These are phyloP conservation scores for Melampsora americana DNA, from an alignment of 1,284 basidiomycete species.

Conservation along the genomic window DNA sequence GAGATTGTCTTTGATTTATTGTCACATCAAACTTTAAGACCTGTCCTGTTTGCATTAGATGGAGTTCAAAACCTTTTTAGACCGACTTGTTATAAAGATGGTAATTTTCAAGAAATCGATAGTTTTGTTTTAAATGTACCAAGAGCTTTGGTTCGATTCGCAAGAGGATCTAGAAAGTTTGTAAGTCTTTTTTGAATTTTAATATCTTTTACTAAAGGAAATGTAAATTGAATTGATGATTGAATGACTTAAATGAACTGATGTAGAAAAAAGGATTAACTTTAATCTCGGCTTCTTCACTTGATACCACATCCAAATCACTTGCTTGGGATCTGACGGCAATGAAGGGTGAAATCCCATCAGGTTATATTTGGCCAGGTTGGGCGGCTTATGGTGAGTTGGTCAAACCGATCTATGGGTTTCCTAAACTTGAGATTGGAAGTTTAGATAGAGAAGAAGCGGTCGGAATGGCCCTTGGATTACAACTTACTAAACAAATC, in stretches of 20 bases:
- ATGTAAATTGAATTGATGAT: neutral
- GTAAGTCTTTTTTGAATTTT: neutral
- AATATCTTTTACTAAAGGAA: neutral
- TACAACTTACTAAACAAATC: constrained; percentile 25
- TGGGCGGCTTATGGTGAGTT: constrained; percentile 26
- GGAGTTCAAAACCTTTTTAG: constrained; percentile 42
- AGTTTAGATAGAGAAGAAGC: constrained; percentile 32
- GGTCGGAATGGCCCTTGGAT: constrained; percentile 8
- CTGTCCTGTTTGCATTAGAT: constrained; percentile 43
- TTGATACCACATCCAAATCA: constrained; percentile 12
- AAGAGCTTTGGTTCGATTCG: constrained; percentile 21
- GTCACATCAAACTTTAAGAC: constrained; percentile 21
- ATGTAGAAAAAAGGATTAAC: constrained; percentile 24
- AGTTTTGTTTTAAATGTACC: constrained; percentile 31
- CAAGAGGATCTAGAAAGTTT: constrained; percentile 14
- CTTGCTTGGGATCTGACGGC: constrained; percentile 27
- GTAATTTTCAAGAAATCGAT: constrained; percentile 27
- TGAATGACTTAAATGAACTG: too few species aligned
- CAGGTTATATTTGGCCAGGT: constrained; percentile 23
- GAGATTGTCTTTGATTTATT: constrained; percentile 32
- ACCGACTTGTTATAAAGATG: constrained; percentile 36
- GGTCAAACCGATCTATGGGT: constrained; percentile 11
- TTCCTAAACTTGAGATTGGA: constrained; percentile 4
- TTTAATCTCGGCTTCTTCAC: constrained; percentile 12
- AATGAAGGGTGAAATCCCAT: neutral